phyloP scores from a whole-genome alignment of 495 filamentous ascomycete species.

The Parmelia sp. region DNA sequence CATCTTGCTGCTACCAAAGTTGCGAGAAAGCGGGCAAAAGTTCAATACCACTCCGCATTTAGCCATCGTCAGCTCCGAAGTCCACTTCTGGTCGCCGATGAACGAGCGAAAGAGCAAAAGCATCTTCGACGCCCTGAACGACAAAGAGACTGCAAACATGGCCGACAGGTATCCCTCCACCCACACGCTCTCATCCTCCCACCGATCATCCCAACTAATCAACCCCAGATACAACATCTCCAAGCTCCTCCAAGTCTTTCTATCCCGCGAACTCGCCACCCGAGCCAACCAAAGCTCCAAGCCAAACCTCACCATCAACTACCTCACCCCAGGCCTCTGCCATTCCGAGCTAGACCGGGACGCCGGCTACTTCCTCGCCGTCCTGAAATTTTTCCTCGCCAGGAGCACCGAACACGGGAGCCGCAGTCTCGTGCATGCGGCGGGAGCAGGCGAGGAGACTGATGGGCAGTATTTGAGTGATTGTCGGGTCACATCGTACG shows the following conservation, averaged over 20 bases:
- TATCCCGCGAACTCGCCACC: slow-evolving; percentile 28
- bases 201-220: background rate
- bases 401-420: slow-evolving; percentile 36
- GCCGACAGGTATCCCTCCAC: slow-evolving; percentile 1
- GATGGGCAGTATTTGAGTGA: slow-evolving; percentile 32
- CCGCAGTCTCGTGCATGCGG: slow-evolving; percentile 33
- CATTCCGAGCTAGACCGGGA: slow-evolving; percentile 41
- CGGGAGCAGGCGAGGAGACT: slow-evolving; percentile 28
- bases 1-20: slow-evolving; percentile 28
- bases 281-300: slow-evolving; percentile 15
- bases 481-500: slow-evolving; percentile 19
- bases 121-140: slow-evolving; percentile 30
- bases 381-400: slow-evolving; percentile 32
- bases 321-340: slow-evolving; percentile 46
- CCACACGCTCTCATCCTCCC: background rate
- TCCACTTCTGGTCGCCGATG: slow-evolving; percentile 26
- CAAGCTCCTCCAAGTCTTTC: slow-evolving; percentile 33
- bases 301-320: slow-evolving; percentile 47
- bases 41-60: slow-evolving; percentile 26
- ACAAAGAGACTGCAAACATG: slow-evolving; percentile 27
- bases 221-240: slow-evolving; percentile 28
- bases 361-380: slow-evolving; percentile 1
- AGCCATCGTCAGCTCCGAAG: slow-evolving; percentile 27
- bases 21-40: slow-evolving; percentile 22
- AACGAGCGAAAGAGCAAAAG: slow-evolving; percentile 22